Conservation (phyloP, 805 yeast genomes). For the Candida sonorensis region DNA sequence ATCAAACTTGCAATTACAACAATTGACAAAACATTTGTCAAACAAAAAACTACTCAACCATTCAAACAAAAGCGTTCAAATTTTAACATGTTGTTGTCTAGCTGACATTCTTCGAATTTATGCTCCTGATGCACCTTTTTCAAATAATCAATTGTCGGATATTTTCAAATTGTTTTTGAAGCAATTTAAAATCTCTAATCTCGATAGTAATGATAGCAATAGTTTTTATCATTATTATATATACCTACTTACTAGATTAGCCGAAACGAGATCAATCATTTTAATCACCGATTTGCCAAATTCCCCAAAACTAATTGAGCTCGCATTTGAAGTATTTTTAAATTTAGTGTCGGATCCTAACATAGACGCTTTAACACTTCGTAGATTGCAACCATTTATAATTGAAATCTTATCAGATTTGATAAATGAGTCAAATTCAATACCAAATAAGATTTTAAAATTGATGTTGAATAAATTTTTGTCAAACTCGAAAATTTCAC, state of each 20-base stretch:
- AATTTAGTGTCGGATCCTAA: too few relatives aligned
- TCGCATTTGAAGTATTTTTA: slow-evolving; percentile 58
- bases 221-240: slow-evolving; percentile 58
- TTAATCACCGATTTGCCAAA: slow-evolving; percentile 70
- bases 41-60: slow-evolving; percentile 54
- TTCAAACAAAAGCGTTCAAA: slow-evolving; percentile 62
- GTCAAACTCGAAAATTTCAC: slow-evolving; percentile 21
- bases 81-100: slow-evolving; percentile 64
- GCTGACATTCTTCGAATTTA: slow-evolving; percentile 68
- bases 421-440: slow-evolving; percentile 58
- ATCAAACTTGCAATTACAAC: slow-evolving; percentile 15
- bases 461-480: slow-evolving; percentile 61
- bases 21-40: slow-evolving; percentile 44
- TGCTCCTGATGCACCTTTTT: slow-evolving; percentile 90
- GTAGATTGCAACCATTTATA: slow-evolving; percentile 54
- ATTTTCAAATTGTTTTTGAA: slow-evolving; percentile 60
- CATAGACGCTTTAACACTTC: too few relatives aligned
- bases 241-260: slow-evolving; percentile 57
- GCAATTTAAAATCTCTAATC: slow-evolving; percentile 50
- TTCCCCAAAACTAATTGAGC: slow-evolving; percentile 45
- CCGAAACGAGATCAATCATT: slow-evolving; percentile 70
- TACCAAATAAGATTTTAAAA: slow-evolving; percentile 56
- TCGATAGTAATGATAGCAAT: slow-evolving; percentile 52
- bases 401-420: slow-evolving; percentile 71
- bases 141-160: slow-evolving; percentile 51